These are phyloP conservation scores for Sarcodon sp. DNA, from an alignment of 768 basidiomycete species.

Conservation along the genomic window DNA sequence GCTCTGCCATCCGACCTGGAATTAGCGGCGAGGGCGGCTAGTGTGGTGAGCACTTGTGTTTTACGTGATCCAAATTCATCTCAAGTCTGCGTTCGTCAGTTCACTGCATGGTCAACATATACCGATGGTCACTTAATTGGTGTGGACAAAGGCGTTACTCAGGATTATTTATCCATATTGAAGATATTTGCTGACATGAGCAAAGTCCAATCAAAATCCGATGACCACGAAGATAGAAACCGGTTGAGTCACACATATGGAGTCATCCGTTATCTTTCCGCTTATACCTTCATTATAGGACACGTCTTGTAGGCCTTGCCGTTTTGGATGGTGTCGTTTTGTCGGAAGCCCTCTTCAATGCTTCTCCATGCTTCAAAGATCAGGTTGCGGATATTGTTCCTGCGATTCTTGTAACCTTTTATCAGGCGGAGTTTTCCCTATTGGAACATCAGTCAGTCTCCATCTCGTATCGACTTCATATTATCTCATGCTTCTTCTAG, in stretches of 20 bases:
- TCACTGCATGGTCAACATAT: conserved; percentile 86
- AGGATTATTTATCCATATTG: conserved; percentile 58
- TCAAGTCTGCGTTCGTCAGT: conserved; percentile 29
- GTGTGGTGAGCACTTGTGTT: conserved; percentile 35
- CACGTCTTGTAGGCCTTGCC: conserved; percentile 76
- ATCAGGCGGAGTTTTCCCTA: conserved; percentile 42
- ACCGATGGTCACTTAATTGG: conserved; percentile 80
- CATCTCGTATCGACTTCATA: background rate
- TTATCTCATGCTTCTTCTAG: conserved; percentile 22
- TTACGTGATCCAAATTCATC: background rate
- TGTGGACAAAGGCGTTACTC: conserved; percentile 56
- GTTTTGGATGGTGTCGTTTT: conserved; percentile 70
- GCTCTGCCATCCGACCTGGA: conserved; percentile 57
- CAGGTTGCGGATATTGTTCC: conserved; percentile 63
- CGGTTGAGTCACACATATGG: conserved; percentile 30
- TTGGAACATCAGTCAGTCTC: conserved; percentile 58
- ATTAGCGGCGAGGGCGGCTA: conserved; percentile 64
- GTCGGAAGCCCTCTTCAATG: conserved; percentile 74
- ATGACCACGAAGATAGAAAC: conserved; percentile 63
- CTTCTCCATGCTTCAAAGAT: conserved; percentile 53
- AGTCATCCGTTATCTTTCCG: background rate
- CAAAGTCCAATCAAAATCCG: conserved; percentile 27
- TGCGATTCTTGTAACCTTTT: conserved; percentile 56
- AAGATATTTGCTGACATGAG: conserved; percentile 53
- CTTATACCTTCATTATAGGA: conserved; percentile 27